Base-by-base conservation (phyloP, 1,284 basidiomycete species). In the Melampsora abietis-canadensis region DNA sequence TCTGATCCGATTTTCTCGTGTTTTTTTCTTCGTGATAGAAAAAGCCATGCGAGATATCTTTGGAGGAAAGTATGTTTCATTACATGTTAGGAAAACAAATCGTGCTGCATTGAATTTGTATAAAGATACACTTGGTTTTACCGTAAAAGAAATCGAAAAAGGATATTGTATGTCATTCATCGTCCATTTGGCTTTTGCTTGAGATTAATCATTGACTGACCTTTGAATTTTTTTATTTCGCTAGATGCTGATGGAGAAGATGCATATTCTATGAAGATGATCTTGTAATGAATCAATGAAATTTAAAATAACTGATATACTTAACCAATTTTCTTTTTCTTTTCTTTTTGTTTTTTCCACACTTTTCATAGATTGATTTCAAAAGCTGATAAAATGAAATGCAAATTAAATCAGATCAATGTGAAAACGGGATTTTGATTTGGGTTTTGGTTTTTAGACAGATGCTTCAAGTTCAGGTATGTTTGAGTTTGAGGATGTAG, bases 241-340 rank as follows among this genome's bases (percentile, higher is more conserved):
- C n/a, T 77, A 93, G 92, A 94, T 83, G 92, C 91, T 4, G 92
- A 95, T 79, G 92, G 92, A 10, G 92, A 95, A 83, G 92, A 94
- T 78, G 92, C 93, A 46, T 93, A 91, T 80, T 88, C 90, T 2
- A 94, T 95, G 92, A 86, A 88, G 51, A 85, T 91, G 64, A 44
- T 57, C 21, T 60, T 73, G 46, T 72, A 34, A 64, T 40, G 40
- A 10, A 40, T 40, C 10, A 10, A 14, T 14, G 2, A 10, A 40
- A 40, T 40, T 40, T 40, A 2, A 40, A 1, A 10, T 40, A 14
- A 10, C 14, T 40, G 40, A 12, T 40, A 14, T 40, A 0, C 10
- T 40, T 40, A 14, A 1, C 0, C 8, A 8, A n/a, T 6, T 40
- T 40, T 10, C 14, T 10, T 12, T 10, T 40, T 40, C 14, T 2